Evolutionary conservation across 2,329 filamentous ascomycete genomes (phyloP), one percentile per base, ranked within the genome.

Genomic region (Diaporthe citrichinensis): DNA sequence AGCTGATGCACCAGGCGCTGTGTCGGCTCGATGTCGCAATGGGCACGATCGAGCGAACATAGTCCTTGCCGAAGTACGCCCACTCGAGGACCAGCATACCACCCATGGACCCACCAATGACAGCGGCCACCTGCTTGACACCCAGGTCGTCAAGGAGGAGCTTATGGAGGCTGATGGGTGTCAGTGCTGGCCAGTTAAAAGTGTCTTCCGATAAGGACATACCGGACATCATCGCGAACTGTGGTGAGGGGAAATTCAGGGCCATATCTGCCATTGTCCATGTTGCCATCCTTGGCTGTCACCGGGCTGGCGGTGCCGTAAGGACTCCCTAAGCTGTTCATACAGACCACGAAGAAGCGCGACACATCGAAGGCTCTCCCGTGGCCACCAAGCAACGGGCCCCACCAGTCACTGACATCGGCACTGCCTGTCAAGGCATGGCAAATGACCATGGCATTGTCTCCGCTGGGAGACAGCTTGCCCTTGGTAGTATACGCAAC

Each of bases 221-320:
- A 97, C 94, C 94, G 95, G 72, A 98, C 96, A 86, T 99, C 97
- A 83, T 99, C 97, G 78, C 96, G 90, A 78, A 99, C 95, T 0
- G 97, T 98, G 1, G 97, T 98, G 78, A 99, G 86, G 62, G 97
- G 97, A 79, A 99, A 99, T 81, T 99, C 97, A 1, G 97, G 97
- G 0, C 97, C 97, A 81, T 99, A 99, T 79, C 91, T 90, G 25
- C 91, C 95, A 77, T 94, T 92, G 71, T 87, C 87, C 23, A 90
- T 86, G 80, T 97, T 91, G 20, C 95, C 95, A 81, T 98, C 93
- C 83, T 95, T 97, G 79, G 92, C 93, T 2, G 97, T 99, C 72
- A 96, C 94, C 1, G 95, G 94, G 82, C 94, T 96, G n/a, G 94
- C 94, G 75, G 93, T 95, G 41, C 95, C 95, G 81, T 97, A 97